Percentiles rank a stretch among this genome's conserved stretches.
Conservation (phyloP, 345 rosid genomes). For the Pseudoturritis turrita region DNA sequence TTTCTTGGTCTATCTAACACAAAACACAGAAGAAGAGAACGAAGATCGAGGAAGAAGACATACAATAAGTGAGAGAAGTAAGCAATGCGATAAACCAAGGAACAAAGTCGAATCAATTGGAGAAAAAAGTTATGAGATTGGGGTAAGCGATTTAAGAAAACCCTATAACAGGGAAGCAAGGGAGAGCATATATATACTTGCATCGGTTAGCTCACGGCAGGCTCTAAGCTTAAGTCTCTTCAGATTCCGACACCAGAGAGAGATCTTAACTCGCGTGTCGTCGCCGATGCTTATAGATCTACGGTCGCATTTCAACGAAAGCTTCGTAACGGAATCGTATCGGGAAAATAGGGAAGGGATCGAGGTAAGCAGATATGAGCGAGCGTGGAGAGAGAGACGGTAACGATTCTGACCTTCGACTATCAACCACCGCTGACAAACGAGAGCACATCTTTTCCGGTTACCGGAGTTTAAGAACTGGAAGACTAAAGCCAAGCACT, state of each 20-base stretch:
- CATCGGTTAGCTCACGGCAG: constrained; percentile 72
- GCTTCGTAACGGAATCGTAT: constrained; percentile 82
- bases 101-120: too few species aligned
- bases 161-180: too few species aligned
- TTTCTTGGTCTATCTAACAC: too few species aligned
- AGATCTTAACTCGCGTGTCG: constrained; percentile 59
- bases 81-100: too few species aligned
- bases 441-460: constrained; percentile 66
- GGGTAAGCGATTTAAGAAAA: too few species aligned
- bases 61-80: too few species aligned
- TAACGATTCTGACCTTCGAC: constrained; percentile 86
- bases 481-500: constrained; percentile 71
- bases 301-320: constrained; percentile 80
- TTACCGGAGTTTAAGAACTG: constrained; percentile 57
- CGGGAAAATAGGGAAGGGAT: constrained; percentile 61
- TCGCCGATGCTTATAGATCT: constrained; percentile 69
- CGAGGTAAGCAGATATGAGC: constrained; percentile 48
- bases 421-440: constrained; percentile 66
- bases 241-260: constrained; percentile 59
- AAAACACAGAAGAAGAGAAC: too few species aligned
- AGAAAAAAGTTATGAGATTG: too few species aligned
- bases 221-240: constrained; percentile 78
- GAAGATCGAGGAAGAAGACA: too few species aligned
- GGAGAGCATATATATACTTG: too few species aligned
- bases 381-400: constrained; percentile 74